These are phyloP conservation scores for Rhynchospora breviuscula DNA, from an alignment of 176 grass and related monocot genomes.

Conservation along the genomic window DNA sequence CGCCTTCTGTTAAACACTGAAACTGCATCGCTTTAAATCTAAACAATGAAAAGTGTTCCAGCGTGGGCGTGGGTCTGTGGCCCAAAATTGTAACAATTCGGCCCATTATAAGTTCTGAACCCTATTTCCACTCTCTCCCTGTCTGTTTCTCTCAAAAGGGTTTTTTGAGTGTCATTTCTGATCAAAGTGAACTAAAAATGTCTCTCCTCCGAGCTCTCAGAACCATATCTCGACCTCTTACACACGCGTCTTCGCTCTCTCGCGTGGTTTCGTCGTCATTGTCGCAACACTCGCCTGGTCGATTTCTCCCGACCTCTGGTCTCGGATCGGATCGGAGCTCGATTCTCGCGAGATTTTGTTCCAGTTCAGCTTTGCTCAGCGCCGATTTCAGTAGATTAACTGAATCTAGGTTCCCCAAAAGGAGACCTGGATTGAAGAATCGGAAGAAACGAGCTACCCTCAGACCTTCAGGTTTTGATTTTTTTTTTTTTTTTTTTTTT, in stretches of 20 bases:
- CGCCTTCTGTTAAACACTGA: no score
- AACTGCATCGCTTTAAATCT: no score
- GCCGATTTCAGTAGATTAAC: conserved; percentile 43
- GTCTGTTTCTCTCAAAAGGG: not conserved
- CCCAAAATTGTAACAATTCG: not conserved
- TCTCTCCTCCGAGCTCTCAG: conserved; percentile 48
- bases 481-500: not conserved
- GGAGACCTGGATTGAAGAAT: conserved; percentile 53
- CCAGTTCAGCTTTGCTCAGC: conserved; percentile 28
- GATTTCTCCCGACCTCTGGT: not conserved
- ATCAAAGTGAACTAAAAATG: conserved; percentile 31
- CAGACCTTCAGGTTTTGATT: conserved; percentile 52
- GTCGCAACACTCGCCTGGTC: not conserved
- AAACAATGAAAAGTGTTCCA: no score
- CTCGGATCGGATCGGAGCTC: not conserved
- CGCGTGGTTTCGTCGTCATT: not conserved
- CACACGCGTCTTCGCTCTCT: not conserved
- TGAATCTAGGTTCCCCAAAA: conserved; percentile 58
- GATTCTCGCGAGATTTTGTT: conserved; percentile 28
- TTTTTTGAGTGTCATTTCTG: not conserved
- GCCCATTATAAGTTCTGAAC: not conserved
- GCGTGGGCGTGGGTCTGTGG: no score
- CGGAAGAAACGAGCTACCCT: conserved; percentile 75
- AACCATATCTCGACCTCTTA: conserved; percentile 31
- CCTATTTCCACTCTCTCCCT: not conserved